phyloP scores from a whole-genome alignment of 805 yeast genomes.

The Candida ortonii region DNA sequence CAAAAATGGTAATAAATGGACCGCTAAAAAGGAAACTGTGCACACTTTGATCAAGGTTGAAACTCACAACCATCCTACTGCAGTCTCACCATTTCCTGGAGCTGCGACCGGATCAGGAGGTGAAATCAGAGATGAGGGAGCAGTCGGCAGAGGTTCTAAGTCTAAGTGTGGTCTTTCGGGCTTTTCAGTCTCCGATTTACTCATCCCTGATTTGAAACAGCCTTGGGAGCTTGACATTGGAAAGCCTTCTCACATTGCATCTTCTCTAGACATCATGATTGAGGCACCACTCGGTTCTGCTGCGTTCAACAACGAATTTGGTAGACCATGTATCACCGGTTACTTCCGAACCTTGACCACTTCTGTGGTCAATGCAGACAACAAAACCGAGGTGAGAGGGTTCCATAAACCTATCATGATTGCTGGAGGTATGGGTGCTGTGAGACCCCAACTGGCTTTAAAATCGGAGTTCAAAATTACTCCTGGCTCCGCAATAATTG shows the following conservation, averaged over 20 bases:
- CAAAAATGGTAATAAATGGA: conserved; percentile 63
- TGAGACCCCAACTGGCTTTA: conserved; percentile 87
- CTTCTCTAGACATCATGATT: conserved; percentile 89
- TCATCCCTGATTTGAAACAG: conserved; percentile 79
- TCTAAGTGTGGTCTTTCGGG: conserved; percentile 96
- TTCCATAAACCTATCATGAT: conserved; percentile 99
- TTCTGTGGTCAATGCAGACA: conserved; percentile 58
- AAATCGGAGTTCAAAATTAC: conserved; percentile 78
- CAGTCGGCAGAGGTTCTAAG: conserved; percentile 97
- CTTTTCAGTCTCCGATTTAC: conserved; percentile 84
- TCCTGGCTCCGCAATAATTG: conserved; percentile 88
- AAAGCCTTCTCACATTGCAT: conserved; percentile 88
- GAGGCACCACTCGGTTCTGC: conserved; percentile 98
- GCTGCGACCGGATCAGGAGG: conserved; percentile 99
- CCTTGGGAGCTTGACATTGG: conserved; percentile 96
- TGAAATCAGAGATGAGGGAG: conserved; percentile 99
- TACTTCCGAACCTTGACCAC: conserved; percentile 95
- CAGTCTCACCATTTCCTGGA: conserved; percentile 98
- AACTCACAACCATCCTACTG: conserved; percentile 99
- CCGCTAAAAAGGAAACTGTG: conserved; percentile 68
- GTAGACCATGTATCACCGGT: conserved; percentile 96
- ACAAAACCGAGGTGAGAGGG: conserved; percentile 79
- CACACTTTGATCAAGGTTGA: conserved; percentile 94
- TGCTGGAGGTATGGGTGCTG: conserved; percentile 99
- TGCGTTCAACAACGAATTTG: conserved; percentile 97